Evolutionary conservation across 129 eudicot species (phyloP).

Genomic region (Flaveria sonorensis): DNA sequence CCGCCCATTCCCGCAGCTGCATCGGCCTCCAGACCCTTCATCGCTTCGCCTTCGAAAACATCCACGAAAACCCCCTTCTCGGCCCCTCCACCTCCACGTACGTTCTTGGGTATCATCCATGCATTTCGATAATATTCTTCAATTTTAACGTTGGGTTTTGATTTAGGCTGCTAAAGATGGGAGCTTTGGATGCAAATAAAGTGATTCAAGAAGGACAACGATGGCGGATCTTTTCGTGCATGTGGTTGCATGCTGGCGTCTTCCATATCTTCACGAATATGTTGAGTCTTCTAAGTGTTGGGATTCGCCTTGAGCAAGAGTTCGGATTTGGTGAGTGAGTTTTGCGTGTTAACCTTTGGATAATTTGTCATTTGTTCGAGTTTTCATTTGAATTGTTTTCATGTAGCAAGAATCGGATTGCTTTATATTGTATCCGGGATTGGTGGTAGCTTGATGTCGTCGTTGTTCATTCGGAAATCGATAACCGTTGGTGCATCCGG

Average conservation of each 20-base stretch:
- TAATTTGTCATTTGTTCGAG: not conserved
- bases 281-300: slow-evolving; percentile 66
- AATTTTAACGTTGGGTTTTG: not conserved
- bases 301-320: slow-evolving; percentile 88
- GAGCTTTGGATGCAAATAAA: slow-evolving; percentile 58
- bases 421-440: slow-evolving; percentile 66
- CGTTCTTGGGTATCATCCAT: not conserved
- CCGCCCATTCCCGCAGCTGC: slow-evolving; percentile 44
- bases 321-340: slow-evolving; percentile 66
- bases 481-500: slow-evolving; percentile 97
- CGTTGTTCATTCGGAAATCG: slow-evolving; percentile 51
- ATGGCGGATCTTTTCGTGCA: slow-evolving; percentile 65
- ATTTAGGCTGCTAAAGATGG: slow-evolving; percentile 56
- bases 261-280: slow-evolving; percentile 74
- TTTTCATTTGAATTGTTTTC: not conserved
- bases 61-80: slow-evolving; percentile 69
- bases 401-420: slow-evolving; percentile 63
- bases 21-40: slow-evolving; percentile 41
- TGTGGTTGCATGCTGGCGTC: slow-evolving; percentile 90
- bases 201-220: slow-evolving; percentile 52
- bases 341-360: not conserved
- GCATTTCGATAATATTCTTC: not conserved
- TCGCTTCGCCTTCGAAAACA: slow-evolving; percentile 59
- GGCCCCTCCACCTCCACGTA: slow-evolving; percentile 87
- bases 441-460: slow-evolving; percentile 72